Evolutionary conservation across 2,329 filamentous ascomycete species (phyloP), one percentile per base, ranked within the genome.

Genomic region (Raffaelea deltoideospora): DNA sequence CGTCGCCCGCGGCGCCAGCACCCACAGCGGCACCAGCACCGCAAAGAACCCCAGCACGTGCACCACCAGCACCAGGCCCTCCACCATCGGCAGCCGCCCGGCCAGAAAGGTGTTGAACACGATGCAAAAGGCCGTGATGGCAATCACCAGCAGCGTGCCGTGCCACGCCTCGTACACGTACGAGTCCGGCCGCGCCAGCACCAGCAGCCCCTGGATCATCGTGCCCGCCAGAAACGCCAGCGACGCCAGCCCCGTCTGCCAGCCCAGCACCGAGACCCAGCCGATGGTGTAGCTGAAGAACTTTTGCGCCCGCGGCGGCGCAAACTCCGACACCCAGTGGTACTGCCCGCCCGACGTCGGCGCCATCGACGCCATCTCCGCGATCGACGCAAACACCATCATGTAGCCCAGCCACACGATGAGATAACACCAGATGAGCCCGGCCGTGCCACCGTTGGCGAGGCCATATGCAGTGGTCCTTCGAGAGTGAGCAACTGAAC

Each of bases 241-340:
- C 13, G 59, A 55, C 2, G 55, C 55, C 21, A 54, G 44, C 15
- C 49, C 50, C 18, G 52, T 53, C 43, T 59, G 61, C 65, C 63
- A 69, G 9, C 57, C 63, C n/a, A 60, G 54, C n/a, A 67, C 56
- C 1, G 60, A 61, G 26, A 67, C 48, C 66, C 64, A 68, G 36
- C 63, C 67, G 31, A 63, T 61, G 5, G 65, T 52, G 46, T 74
- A 75, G 43, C 67, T 72, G 6, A 74, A 53, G 34, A 67, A 63
- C 39, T 64, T 68, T 43, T 71, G 63, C 22, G 57, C 59, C 15
- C 53, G 53, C 2, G 51, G 51, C 1, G 67, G 63, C 3, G 63
- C 64, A 37, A 73, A 61, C 44, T 69, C 63, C 1, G 63, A 67
- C 0, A 73, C 67, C 68, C 69, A 74, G 47, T 73, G 68, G 43